These are phyloP conservation scores for Lunularia cruciata DNA, from an alignment of 225 moss, liverwort and hornwort species.

Conservation along the genomic window DNA sequence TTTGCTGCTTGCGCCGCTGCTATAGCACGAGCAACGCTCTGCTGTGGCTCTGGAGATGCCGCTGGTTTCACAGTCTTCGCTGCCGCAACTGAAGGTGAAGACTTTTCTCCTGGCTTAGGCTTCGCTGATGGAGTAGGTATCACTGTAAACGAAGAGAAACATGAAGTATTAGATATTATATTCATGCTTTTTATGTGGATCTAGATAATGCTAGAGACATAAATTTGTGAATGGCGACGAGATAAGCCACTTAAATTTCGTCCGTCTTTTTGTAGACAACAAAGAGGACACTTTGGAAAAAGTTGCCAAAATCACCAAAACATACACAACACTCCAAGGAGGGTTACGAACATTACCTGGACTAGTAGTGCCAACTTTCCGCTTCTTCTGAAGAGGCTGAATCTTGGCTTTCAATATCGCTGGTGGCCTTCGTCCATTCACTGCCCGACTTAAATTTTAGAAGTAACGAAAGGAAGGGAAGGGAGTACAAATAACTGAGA, in stretches of 20 bases:
- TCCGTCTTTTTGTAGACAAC: no score
- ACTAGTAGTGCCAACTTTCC: conserved; percentile 50
- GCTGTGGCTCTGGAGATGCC: conserved; percentile 66
- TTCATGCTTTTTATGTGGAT: not conserved
- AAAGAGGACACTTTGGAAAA: no score
- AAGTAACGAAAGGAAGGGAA: no score
- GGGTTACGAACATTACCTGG: conserved; percentile 46
- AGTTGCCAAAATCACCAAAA: no score
- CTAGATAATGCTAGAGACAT: not conserved
- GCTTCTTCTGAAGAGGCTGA: conserved; percentile 83
- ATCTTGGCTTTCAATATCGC: conserved; percentile 59
- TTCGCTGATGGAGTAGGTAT: conserved; percentile 33
- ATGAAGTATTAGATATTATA: not conserved
- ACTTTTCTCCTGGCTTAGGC: conserved; percentile 28
- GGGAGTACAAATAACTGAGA: not conserved
- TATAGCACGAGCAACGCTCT: conserved; percentile 22
- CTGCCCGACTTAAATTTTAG: no score
- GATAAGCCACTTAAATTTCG: no score
- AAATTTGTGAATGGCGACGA: no score
- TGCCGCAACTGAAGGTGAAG: conserved; percentile 16
- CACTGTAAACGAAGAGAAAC: conserved; percentile 28
- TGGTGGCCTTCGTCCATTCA: conserved; percentile 68
- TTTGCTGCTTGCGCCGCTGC: conserved; percentile 27
- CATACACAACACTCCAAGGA: no score
- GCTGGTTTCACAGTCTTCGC: conserved; percentile 22